Conservation (phyloP, 2,329 filamentous ascomycete species). For the Aspergillus viridinutans region DNA sequence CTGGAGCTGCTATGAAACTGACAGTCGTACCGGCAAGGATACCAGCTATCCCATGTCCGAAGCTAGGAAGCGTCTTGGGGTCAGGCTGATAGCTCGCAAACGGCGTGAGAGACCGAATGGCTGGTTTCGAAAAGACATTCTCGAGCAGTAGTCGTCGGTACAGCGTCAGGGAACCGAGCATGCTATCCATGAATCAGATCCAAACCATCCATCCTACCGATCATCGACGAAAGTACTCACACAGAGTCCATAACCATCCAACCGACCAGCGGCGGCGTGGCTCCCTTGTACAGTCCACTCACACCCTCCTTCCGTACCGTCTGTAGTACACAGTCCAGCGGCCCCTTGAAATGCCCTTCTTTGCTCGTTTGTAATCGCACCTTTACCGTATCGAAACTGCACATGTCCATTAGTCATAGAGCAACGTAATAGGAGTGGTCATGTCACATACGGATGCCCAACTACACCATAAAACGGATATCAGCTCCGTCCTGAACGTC, state of each 20-base stretch:
- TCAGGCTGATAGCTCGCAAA: constrained; percentile 32
- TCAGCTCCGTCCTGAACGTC: neutral
- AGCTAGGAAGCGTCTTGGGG: constrained; percentile 58
- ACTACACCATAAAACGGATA: constrained; percentile 34
- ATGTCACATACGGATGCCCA: constrained; percentile 53
- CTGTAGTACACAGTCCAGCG: constrained; percentile 77
- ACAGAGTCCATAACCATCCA: constrained; percentile 98
- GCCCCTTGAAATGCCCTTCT: constrained; percentile 72
- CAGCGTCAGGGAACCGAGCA: constrained; percentile 87
- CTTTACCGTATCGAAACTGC: constrained; percentile 90
- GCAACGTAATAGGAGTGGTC: neutral
- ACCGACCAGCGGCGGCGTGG: constrained; percentile 83
- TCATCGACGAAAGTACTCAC: constrained; percentile 29
- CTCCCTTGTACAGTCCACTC: constrained; percentile 86
- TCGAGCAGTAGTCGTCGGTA: constrained; percentile 82
- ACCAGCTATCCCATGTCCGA: constrained; percentile 85
- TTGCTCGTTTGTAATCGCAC: constrained; percentile 88
- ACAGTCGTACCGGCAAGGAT: constrained; percentile 85
- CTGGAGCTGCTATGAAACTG: constrained; percentile 84
- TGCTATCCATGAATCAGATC: constrained; percentile 39
- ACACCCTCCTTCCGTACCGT: constrained; percentile 84
- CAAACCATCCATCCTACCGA: neutral
- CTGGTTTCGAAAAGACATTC: constrained; percentile 64
- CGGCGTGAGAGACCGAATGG: constrained; percentile 35
- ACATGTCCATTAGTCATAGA: constrained; percentile 1